Evolutionary conservation across 2,329 filamentous ascomycete species (phyloP).

Genomic region (Neofusicoccum sp.): DNA sequence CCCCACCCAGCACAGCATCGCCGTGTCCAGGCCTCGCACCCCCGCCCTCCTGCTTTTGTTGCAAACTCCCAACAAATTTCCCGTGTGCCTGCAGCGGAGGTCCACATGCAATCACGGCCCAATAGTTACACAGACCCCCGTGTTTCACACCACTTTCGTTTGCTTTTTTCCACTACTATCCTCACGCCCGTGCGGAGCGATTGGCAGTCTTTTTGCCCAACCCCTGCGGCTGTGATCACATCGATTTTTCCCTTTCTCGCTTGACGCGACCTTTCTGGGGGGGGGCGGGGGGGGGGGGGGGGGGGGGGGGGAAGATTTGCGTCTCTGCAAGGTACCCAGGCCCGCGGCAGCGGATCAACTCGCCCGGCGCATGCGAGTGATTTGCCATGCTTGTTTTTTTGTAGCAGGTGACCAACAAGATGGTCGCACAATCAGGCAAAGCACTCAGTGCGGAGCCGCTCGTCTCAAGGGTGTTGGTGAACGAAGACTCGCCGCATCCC

Average conservation of each 20-base stretch:
- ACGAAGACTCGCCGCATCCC: background rate
- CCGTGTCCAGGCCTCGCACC: background rate
- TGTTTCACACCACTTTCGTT: conserved; percentile 2
- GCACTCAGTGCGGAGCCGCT: background rate
- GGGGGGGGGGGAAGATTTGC: no score
- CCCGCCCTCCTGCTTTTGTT: background rate
- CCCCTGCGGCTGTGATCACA: conserved; percentile 2
- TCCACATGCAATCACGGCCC: background rate
- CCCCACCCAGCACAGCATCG: background rate
- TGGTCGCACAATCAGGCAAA: background rate
- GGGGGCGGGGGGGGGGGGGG: no score
- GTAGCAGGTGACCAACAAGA: background rate
- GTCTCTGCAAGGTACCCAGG: background rate
- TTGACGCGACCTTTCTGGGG: background rate
- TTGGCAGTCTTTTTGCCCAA: background rate
- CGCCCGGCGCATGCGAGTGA: background rate
- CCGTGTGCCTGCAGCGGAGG: background rate
- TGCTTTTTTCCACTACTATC: background rate
- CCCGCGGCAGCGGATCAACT: background rate
- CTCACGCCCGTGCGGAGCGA: background rate
- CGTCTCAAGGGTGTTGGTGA: background rate
- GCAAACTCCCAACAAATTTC: background rate
- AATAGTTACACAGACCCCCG: background rate
- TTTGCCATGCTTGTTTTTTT: background rate
- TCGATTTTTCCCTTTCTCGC: background rate